Evolutionary conservation across 1,284 basidiomycete genomes (phyloP), one percentile per base, ranked within the genome.

Genomic region (Xerocomus minutiporus): DNA sequence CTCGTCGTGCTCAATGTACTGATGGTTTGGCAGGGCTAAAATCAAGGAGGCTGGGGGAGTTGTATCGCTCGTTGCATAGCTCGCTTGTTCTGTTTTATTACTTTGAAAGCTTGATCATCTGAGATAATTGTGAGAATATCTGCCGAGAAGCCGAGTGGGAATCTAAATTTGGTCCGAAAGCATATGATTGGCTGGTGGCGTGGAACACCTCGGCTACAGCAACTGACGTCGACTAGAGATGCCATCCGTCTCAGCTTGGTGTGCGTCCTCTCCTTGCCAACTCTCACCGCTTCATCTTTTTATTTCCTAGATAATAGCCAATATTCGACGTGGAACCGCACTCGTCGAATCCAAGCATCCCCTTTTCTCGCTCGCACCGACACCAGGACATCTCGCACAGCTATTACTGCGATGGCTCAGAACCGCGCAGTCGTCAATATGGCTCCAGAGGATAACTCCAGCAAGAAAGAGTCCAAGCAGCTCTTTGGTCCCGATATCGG

Each of bases 41-140:
- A 91, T 91, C 78, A 93, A 91, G 79, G 93, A 88, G 76, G 93
- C 91, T 59, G 93, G 93, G 61, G 93, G 93, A 71, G 92, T 94
- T 66, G 91, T 97, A 64, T 85, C 85, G 74, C 81, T 97, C 63
- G 76, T 93, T 68, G 93, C 93, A 74, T 97, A 83, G 85, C 71
- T 57, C 28, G 35, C 47, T 61, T 59, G 38, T 58, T 57, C 42
- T 64, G 60, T 62, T 64, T 57, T 60, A 29, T 56, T 59, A 54
- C 25, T 15, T 26, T 20, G 36, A 20, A 8, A 20, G 20, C 20
- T 26, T 26, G 1, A 56, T 54, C 46, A 57, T 56, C 25, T 17
- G 43, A 32, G 13, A 25, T 29, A n/a, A 13, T 12, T 25, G 31
- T 42, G 55, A 17, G 26, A 40, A 20, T 52, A 12, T 13, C 38